Percentiles rank a stretch among this genome's conserved stretches.
Evolutionary conservation across 2,329 filamentous ascomycete species (phyloP).

Genomic region (Tolypocladium inflatum): DNA sequence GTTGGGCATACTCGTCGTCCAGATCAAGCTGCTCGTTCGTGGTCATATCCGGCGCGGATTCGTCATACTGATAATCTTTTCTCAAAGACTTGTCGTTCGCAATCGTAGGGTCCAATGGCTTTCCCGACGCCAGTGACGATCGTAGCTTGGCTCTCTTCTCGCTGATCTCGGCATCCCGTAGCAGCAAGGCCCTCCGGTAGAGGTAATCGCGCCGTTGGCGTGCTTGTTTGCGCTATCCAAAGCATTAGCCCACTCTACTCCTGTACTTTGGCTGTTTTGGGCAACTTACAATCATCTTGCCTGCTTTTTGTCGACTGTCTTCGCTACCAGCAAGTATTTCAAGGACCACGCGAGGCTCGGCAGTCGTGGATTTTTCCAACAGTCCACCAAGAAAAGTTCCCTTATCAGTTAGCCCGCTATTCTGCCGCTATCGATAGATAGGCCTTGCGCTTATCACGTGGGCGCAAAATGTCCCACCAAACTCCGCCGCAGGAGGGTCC

Average conservation of each 20-base stretch:
- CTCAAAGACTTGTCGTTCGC: constrained; percentile 79
- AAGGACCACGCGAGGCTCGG: background rate
- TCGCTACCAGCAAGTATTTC: background rate
- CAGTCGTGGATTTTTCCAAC: background rate
- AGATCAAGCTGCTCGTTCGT: constrained; percentile 62
- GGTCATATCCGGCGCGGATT: constrained; percentile 61
- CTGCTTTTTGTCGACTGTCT: background rate
- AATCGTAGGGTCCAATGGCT: constrained; percentile 70
- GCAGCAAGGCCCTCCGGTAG: constrained; percentile 76
- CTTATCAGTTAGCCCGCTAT: constrained; percentile 20
- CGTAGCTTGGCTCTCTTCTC: constrained; percentile 85
- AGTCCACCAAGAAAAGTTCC: constrained; percentile 12
- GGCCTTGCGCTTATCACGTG: constrained; percentile 25
- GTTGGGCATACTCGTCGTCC: constrained; percentile 82
- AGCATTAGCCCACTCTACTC: constrained; percentile 7
- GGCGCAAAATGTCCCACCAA: constrained; percentile 30
- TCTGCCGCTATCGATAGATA: constrained; percentile 9
- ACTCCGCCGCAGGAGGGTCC: constrained; percentile 13
- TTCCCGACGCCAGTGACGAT: constrained; percentile 79
- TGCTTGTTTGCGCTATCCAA: constrained; percentile 28
- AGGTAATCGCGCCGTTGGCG: constrained; percentile 49
- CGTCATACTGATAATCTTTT: constrained; percentile 89
- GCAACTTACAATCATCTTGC: constrained; percentile 2
- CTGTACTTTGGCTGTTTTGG: background rate
- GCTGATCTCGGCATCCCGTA: constrained; percentile 85